Base-by-base conservation (phyloP, 225 moss, liverwort and hornwort species). In the Marchantia polymorpha region DNA sequence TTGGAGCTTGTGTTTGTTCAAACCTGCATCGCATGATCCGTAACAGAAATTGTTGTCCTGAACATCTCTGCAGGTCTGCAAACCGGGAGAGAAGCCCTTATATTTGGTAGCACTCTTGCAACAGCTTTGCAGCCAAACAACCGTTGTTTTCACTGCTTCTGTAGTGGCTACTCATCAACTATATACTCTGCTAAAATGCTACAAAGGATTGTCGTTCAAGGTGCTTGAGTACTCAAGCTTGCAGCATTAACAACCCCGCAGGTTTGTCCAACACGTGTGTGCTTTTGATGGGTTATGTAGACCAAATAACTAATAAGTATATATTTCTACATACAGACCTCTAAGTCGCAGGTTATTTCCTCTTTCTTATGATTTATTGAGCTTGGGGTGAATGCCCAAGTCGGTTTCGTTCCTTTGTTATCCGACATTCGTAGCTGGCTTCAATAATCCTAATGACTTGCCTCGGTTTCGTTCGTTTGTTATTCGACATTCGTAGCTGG, bases 121-220 rank as follows among this genome's bases (percentile, higher is more conserved):
- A 81, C 90, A 93, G 81, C 89, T 99, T 74, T 76, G 82, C 54
- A 88, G 87, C 46, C 93, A 99, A 81, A 87, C 90, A 71, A 95
- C 93, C 30, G 94, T 99, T 67, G 86, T 99, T 23, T 99, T 99
- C 59, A 99, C 91, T 15, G 99, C 93, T 61, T 99, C 99, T 60
- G 92, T 99, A 72, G 95, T 95, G 82, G 99, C 95, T 23, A 99
- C 95, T 31, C 95, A 95, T 80, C 92, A 93, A 70, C 90, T 99
- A 12, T 99, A 89, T 77, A 85, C 91, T 69, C 82, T 95, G 51
- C 79, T 99, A 69, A 91, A 83, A 78, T 80, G n/a, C 60, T 93
- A 93, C 85, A 79, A 84, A 39, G 89, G 84, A 26, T 77, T 91
- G 39, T 84, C 85, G 22, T 89, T 88, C 81, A 89, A 89, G 79